These are phyloP conservation scores for Candida manassasensis DNA, from an alignment of 805 yeast species.

Conservation along the genomic window DNA sequence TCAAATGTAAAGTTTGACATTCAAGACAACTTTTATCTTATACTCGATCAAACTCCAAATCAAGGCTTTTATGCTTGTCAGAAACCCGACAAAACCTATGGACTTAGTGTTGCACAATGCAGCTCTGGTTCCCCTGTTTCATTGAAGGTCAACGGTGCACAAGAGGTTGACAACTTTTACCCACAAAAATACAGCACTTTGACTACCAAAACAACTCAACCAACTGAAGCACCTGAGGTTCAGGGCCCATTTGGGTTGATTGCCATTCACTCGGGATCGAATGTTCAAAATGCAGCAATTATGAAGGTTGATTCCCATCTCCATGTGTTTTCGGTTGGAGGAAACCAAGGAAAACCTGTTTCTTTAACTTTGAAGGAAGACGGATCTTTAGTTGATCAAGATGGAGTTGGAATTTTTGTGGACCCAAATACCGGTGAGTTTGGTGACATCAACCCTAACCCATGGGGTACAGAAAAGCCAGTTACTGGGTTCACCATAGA, in stretches of 20 bases:
- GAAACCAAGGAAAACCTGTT: slow-evolving; percentile 23
- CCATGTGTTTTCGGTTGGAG: slow-evolving; percentile 33
- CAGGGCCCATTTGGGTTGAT: slow-evolving; percentile 10
- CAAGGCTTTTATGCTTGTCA: slow-evolving; percentile 7
- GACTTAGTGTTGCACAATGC: slow-evolving; percentile 23
- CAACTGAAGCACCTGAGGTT: slow-evolving; percentile 5
- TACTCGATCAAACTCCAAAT: slow-evolving; percentile 4
- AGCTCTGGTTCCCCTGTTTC: slow-evolving; percentile 25
- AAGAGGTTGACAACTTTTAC: background rate
- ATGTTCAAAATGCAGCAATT: slow-evolving; percentile 21
- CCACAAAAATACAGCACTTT: background rate
- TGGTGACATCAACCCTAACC: slow-evolving; percentile 24
- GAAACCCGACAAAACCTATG: slow-evolving; percentile 15
- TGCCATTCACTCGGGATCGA: slow-evolving; percentile 21
- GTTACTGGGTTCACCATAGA: slow-evolving; percentile 37
- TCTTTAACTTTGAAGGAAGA: slow-evolving; percentile 21
- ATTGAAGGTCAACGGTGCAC: slow-evolving; percentile 15
- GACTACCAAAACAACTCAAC: background rate
- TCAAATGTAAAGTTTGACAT: slow-evolving; percentile 9
- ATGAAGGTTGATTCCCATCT: slow-evolving; percentile 26
- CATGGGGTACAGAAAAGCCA: slow-evolving; percentile 28
- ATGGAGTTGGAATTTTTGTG: slow-evolving; percentile 24
- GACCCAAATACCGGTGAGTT: slow-evolving; percentile 28
- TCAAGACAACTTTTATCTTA: slow-evolving; percentile 7
- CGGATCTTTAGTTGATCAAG: slow-evolving; percentile 27